Conservation (phyloP, 352 stramenopile genomes). For the Globisporangium okanoganense region DNA sequence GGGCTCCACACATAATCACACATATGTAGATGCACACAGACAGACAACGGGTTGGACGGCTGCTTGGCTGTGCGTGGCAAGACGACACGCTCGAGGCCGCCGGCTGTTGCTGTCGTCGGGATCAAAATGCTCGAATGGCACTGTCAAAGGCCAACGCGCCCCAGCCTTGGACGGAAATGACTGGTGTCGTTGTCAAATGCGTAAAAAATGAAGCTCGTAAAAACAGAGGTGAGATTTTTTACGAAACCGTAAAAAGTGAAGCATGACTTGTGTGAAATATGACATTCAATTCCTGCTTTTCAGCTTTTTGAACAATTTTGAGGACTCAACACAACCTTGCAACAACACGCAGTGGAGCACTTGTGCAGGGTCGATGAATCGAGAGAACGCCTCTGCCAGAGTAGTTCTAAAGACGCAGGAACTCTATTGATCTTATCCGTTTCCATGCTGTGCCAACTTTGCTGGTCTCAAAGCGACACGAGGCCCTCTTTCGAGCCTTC, state of each 20-base stretch:
- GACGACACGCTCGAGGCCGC: not conserved
- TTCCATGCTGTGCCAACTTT: not conserved
- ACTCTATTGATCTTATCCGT: not conserved
- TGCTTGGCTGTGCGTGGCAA: not conserved
- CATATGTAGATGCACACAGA: constrained; percentile 1
- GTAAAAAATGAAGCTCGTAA: not conserved
- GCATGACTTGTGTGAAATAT: no score
- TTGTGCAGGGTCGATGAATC: not conserved
- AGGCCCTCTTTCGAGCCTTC: constrained; percentile 10
- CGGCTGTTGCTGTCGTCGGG: not conserved
- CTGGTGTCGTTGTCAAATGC: not conserved
- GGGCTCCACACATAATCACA: not conserved
- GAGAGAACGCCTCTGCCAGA: not conserved
- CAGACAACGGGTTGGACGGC: not conserved
- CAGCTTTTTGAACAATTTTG: no score
- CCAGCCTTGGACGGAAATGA: not conserved
- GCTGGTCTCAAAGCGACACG: constrained; percentile 1
- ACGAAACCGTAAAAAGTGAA: not conserved
- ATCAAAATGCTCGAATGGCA: constrained; percentile 5
- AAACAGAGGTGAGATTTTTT: not conserved
- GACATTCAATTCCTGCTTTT: no score
- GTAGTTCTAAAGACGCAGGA: not conserved
- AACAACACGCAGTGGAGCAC: no score
- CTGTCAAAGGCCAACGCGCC: not conserved
- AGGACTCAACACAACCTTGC: no score